A percentile compares a stretch with the other conserved stretches of the same genome.
These are phyloP conservation scores for Pythium folliculosum DNA, from an alignment of 352 stramenopile genomes.

Conservation along the genomic window DNA sequence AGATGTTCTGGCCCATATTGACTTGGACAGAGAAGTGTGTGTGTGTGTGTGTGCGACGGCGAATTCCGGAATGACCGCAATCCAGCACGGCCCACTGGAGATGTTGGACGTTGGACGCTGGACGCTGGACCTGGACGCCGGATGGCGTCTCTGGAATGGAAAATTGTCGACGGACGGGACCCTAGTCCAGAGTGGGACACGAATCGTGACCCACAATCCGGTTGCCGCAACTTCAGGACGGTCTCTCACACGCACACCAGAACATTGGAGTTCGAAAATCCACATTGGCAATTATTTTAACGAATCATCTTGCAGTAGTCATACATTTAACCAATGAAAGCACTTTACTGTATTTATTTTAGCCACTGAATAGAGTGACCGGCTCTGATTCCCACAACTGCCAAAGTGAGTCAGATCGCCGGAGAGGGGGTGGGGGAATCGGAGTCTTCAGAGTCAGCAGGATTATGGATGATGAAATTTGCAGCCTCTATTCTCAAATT, in stretches of 20 bases:
- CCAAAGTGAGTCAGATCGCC: conserved; percentile 3
- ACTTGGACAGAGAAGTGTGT: neutral
- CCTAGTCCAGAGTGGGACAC: neutral
- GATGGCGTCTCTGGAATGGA: neutral
- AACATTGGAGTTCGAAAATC: no score
- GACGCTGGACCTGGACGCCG: neutral
- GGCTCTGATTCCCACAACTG: neutral
- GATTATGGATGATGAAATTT: conserved; percentile 21
- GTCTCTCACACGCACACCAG: conserved; percentile 6
- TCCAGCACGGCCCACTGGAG: no score
- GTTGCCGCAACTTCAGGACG: conserved; percentile 2
- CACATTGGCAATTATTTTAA: neutral
- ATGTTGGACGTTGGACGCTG: no score
- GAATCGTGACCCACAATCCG: conserved; percentile 11
- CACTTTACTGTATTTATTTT: neutral
- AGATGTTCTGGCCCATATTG: conserved; percentile 25
- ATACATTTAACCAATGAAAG: no score
- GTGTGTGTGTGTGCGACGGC: neutral
- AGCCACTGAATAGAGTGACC: neutral
- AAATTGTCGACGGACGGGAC: neutral
- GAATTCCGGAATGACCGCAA: conserved; percentile 11
- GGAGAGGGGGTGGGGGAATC: no score
- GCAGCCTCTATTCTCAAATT: no score
- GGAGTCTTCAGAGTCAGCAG: neutral
- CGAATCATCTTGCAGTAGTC: no score